A percentile compares a stretch with the other conserved stretches of the same genome.
phyloP scores from a whole-genome alignment of 2,329 filamentous ascomycete species.

The Acarospora socialis region DNA sequence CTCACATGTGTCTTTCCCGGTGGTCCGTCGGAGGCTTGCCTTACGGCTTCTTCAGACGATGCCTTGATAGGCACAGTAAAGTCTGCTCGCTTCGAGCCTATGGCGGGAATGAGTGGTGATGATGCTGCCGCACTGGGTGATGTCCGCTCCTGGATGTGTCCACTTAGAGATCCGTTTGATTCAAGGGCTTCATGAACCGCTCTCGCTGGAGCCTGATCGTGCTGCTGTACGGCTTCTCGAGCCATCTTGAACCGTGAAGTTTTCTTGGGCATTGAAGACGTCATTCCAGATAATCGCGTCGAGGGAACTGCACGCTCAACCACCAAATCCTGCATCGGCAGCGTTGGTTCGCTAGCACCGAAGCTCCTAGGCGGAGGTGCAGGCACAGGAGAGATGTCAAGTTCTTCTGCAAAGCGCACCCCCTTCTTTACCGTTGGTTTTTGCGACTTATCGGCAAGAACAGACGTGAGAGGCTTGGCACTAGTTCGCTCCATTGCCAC shows the following conservation, averaged over 20 bases:
- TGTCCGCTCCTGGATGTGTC: not conserved
- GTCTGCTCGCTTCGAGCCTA: not conserved
- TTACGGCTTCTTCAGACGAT: not conserved
- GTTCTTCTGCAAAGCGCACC: conserved; percentile 62
- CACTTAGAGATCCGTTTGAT: not conserved
- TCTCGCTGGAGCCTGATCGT: conserved; percentile 25
- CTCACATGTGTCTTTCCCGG: conserved; percentile 42
- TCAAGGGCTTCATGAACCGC: conserved; percentile 10
- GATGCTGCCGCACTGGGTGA: not conserved
- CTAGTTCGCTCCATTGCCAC: no score
- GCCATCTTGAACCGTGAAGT: conserved; percentile 16
- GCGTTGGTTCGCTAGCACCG: conserved; percentile 26
- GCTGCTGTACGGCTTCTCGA: conserved; percentile 11
- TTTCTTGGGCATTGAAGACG: conserved; percentile 5
- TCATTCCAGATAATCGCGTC: not conserved
- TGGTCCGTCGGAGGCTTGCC: conserved; percentile 14
- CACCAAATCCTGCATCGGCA: conserved; percentile 7
- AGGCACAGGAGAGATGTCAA: conserved; percentile 45
- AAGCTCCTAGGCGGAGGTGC: conserved; percentile 11
- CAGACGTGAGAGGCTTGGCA: conserved; percentile 6
- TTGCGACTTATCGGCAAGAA: conserved; percentile 4
- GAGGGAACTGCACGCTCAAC: not conserved
- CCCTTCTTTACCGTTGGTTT: conserved; percentile 40
- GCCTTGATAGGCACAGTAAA: not conserved
- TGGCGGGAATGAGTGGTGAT: not conserved